Percentiles rank a stretch among this genome's conserved stretches.
Evolutionary conservation across 1,139 yeast species (phyloP).

Genomic region (Torulaspora globosa): DNA sequence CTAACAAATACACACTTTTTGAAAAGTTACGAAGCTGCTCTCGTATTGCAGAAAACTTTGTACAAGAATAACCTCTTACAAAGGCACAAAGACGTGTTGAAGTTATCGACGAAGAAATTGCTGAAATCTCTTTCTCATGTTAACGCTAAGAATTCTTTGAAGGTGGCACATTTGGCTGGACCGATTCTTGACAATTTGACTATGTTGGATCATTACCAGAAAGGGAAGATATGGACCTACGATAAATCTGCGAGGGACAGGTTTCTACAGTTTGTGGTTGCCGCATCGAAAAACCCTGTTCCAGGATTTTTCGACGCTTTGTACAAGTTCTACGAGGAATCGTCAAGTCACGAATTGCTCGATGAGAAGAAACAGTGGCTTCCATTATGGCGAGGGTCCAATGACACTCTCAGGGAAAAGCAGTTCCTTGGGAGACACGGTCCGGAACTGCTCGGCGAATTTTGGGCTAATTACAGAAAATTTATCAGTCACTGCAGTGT

Average conservation of each 20-base stretch:
- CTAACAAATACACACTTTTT: slow-evolving; percentile 43
- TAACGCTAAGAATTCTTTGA: slow-evolving; percentile 38
- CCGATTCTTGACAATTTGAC: slow-evolving; percentile 49
- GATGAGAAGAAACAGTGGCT: slow-evolving; percentile 25
- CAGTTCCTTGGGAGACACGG: slow-evolving; percentile 28
- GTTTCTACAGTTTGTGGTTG: slow-evolving; percentile 44
- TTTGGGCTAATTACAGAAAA: slow-evolving; percentile 27
- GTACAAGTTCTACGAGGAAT: slow-evolving; percentile 17
- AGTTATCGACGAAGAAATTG: slow-evolving; percentile 46
- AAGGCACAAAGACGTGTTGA: slow-evolving; percentile 40
- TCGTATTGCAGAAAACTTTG: slow-evolving; percentile 39
- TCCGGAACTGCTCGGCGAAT: slow-evolving; percentile 22
- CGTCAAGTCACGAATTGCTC: slow-evolving; percentile 15
- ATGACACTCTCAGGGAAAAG: slow-evolving; percentile 22
- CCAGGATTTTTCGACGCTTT: slow-evolving; percentile 46
- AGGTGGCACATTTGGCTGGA: slow-evolving; percentile 46
- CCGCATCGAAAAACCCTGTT: slow-evolving; percentile 53
- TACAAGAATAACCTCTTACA: slow-evolving; percentile 20
- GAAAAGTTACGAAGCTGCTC: slow-evolving; percentile 46
- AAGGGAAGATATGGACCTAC: slow-evolving; percentile 49
- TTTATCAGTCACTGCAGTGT: slow-evolving; percentile 14
- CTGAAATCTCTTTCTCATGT: slow-evolving; percentile 50
- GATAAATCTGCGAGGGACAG: slow-evolving; percentile 46
- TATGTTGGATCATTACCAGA: slow-evolving; percentile 41
- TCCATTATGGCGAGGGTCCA: slow-evolving; percentile 27